Percentiles rank a stretch among this genome's conserved stretches.
These are phyloP conservation scores for Postia placenta DNA, from an alignment of 768 basidiomycete species.

Conservation along the genomic window DNA sequence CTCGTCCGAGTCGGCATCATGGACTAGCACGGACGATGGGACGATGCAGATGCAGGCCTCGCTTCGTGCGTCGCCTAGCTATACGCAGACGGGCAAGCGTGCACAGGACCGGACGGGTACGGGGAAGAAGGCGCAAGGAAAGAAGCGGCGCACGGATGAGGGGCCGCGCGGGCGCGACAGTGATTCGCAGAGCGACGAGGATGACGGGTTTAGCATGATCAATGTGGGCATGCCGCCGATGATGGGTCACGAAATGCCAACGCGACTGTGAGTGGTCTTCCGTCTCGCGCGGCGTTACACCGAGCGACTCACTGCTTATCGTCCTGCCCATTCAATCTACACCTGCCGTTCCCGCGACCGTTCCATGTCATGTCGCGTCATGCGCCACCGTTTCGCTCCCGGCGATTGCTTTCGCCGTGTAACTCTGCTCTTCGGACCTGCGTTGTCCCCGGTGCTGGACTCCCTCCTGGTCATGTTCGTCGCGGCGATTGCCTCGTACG, in stretches of 20 bases:
- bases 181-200: constrained; percentile 15
- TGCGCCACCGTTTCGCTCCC: background rate
- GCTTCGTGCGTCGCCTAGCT: background rate
- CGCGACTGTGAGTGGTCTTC: constrained; percentile 13
- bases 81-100: constrained; percentile 4
- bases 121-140: background rate
- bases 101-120: background rate
- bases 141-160: constrained; percentile 11
- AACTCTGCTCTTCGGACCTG: background rate
- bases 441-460: background rate
- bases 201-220: constrained; percentile 9
- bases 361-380: background rate
- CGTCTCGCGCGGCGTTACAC: too few relatives aligned
- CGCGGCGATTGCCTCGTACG: background rate
- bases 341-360: background rate
- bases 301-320: too few relatives aligned
- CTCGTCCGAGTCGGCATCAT: constrained; percentile 12
- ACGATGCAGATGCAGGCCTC: background rate
- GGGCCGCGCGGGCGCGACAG: constrained; percentile 9
- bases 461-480: background rate
- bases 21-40: constrained; percentile 11
- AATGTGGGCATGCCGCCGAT: constrained; percentile 11
- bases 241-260: constrained; percentile 12
- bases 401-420: background rate
- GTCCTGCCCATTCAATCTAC: too few relatives aligned